Evolutionary conservation across 176 grass and related monocot genomes (phyloP).

Genomic region (Poa pratensis): DNA sequence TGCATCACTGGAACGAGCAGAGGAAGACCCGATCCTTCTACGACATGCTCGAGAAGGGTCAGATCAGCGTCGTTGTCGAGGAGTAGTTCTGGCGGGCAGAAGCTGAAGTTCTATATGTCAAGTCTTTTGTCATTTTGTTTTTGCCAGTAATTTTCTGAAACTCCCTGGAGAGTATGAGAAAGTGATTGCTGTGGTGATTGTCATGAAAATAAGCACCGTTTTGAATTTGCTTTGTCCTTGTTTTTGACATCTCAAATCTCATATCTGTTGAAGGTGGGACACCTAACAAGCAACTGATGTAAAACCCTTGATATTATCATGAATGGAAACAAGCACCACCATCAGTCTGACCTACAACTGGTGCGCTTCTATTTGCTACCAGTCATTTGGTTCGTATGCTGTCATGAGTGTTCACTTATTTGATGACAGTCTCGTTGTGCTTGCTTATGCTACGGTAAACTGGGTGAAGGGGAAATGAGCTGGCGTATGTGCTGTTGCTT

Average conservation of each 20-base stretch:
- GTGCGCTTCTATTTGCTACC: constrained; percentile 1
- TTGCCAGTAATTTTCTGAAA: constrained; percentile 28
- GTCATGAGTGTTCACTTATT: constrained; percentile 1
- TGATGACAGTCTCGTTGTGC: constrained; percentile 1
- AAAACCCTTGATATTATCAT: neutral
- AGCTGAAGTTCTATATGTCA: constrained; percentile 24
- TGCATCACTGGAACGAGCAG: constrained; percentile 94
- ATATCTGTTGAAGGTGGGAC: constrained; percentile 27
- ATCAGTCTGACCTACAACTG: constrained; percentile 7
- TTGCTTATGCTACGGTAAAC: no score
- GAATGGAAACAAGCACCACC: constrained; percentile 36
- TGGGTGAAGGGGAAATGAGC: neutral
- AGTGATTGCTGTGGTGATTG: constrained; percentile 56
- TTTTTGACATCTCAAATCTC: constrained; percentile 3
- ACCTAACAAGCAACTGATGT: constrained; percentile 17
- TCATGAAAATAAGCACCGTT: constrained; percentile 53
- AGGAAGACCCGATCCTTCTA: constrained; percentile 84
- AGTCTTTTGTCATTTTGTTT: constrained; percentile 26
- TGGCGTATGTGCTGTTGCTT: neutral
- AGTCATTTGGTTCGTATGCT: neutral
- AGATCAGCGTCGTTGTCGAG: constrained; percentile 68
- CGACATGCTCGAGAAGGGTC: constrained; percentile 84
- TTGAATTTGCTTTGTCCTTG: constrained; percentile 28
- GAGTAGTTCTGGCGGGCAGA: constrained; percentile 40
- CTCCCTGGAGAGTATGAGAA: constrained; percentile 41